phyloP scores from a whole-genome alignment of 2,329 filamentous ascomycete species.

The Cordyceps pruinosa region DNA sequence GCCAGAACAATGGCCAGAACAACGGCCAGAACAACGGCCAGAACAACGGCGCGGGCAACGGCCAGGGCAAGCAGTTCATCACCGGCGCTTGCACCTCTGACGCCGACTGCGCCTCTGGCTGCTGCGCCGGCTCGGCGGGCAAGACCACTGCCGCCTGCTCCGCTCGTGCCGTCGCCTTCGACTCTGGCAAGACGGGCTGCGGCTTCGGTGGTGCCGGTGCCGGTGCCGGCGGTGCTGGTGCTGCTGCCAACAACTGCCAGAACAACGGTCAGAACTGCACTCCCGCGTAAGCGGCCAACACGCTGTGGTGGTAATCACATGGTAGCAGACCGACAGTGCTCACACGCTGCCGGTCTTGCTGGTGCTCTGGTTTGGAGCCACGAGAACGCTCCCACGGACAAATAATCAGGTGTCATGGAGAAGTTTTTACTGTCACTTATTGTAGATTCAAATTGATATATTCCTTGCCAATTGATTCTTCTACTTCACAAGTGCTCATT shows the following conservation, averaged over 20 bases:
- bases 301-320: neutral
- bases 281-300: neutral
- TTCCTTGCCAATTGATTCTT: neutral
- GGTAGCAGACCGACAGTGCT: neutral
- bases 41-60: constrained; percentile 14
- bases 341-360: neutral
- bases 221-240: constrained; percentile 1
- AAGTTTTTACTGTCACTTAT: neutral
- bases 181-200: constrained; percentile 28
- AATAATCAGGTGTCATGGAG: neutral
- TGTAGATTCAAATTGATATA: constrained; percentile 2
- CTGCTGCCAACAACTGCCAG: no score
- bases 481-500: neutral
- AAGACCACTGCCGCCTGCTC: constrained; percentile 23
- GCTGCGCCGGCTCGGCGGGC: constrained; percentile 22
- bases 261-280: neutral
- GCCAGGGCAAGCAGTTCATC: constrained; percentile 22
- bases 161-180: constrained; percentile 19
- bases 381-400: neutral
- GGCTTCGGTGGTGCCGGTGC: constrained; percentile 18
- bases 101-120: constrained; percentile 25
- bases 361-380: neutral
- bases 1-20: neutral
- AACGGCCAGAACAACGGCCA: neutral
- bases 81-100: constrained; percentile 20